phyloP scores from a whole-genome alignment of 2,329 filamentous ascomycete genomes.

The Diaporthe australafricana region DNA sequence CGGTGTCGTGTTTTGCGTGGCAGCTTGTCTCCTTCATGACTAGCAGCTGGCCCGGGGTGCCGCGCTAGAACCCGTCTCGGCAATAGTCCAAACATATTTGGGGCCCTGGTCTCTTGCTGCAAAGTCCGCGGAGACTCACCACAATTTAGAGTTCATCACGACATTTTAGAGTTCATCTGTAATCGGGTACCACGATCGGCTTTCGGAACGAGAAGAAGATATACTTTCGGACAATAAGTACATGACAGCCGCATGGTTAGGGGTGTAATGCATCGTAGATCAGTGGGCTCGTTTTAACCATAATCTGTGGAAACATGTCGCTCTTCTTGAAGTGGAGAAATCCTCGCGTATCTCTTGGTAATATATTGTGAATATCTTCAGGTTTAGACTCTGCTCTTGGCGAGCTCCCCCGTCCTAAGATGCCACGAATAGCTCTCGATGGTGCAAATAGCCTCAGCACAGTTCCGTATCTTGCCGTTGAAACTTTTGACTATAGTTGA shows the following conservation, averaged over 20 bases:
- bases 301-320: neutral
- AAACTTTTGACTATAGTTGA: no score
- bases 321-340: neutral
- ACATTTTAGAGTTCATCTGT: no score
- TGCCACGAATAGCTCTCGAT: no score
- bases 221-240: neutral
- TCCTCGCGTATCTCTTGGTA: neutral
- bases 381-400: no score
- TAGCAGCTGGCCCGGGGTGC: neutral
- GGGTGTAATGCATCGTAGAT: neutral
- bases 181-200: neutral
- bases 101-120: neutral
- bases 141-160: conserved; percentile 3
- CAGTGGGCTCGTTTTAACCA: neutral
- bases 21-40: neutral
- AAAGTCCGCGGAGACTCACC: neutral
- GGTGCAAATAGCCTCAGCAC: no score
- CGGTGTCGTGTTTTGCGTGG: neutral
- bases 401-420: no score
- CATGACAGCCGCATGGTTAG: neutral
- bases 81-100: neutral
- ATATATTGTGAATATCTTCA: neutral
- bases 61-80: neutral
- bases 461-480: no score
- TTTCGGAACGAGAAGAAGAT: neutral